Evolutionary conservation across 306 rosid genomes (phyloP), one percentile per base, ranked within the genome.

Genomic region (Canavalia gladiata): DNA sequence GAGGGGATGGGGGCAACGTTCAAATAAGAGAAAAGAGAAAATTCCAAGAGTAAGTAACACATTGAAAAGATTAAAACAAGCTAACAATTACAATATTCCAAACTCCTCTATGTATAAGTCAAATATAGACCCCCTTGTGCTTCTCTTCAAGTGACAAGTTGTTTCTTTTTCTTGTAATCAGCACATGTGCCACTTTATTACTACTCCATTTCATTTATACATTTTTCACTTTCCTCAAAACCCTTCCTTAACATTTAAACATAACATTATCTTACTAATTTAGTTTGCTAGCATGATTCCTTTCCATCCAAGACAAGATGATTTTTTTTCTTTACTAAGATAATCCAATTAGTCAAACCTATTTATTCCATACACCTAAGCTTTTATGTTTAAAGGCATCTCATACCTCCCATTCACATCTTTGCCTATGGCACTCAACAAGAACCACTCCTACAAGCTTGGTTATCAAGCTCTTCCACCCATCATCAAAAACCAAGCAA

Each of bases 401-500:
- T 45, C 58, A 33, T 9, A 56, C 4, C 66, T 81, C 72, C 46
- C 52, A 42, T 79, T 68, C 86, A 76, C 75, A 66, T n/a, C 50
- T 60, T 63, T 73, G 54, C 41, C 45, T 41, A 88, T 90, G 97
- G 89, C 85, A 77, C 57, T 78, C 71, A 80, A 64, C 63, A 74
- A 75, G 39, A 83, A 62, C 39, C 72, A 76, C 43, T 83, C 74
- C 63, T 43, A 87, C 87, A 81, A 46, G 45, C 82, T 85, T 82
- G 87, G 66, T 70, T 73, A 80, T 63, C 85, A 81, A 86, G 67
- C 87, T 82, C 79, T 79, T 58, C 77, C 76, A 82, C 81, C 75
- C 51, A 78, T 88, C 74, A 81, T 18, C 25, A 18, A 18, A 76
- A 81, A 42, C 83, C 78, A 87, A 74, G 25, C 25, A 0, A 72